Evolutionary conservation across 441 rosid species (phyloP).

Genomic region (Hura crepitans): DNA sequence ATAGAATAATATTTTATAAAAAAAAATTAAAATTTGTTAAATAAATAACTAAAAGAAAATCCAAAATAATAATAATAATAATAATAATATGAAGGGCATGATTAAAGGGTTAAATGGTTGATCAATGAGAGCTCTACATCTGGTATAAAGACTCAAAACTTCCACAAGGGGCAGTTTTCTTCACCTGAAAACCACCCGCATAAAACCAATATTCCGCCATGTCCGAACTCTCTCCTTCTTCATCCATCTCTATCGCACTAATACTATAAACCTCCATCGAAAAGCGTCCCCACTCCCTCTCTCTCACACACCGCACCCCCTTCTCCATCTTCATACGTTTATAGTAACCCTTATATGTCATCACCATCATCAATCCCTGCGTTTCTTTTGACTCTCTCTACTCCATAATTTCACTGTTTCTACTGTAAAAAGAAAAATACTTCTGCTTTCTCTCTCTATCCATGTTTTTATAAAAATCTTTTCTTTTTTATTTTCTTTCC

Average conservation of each 20-base stretch:
- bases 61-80: no score
- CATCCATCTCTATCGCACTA: slow-evolving; percentile 2
- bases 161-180: slow-evolving; percentile 17
- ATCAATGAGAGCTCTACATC: no score
- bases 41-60: no score
- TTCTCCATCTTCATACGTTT: slow-evolving; percentile 13
- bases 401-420: slow-evolving; percentile 4
- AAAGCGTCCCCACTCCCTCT: slow-evolving; percentile 18
- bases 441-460: slow-evolving; percentile 4
- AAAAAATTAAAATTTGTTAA: no score
- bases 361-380: neutral
- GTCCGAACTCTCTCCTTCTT: slow-evolving; percentile 7
- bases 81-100: no score
- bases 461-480: slow-evolving; percentile 13
- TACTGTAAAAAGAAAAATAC: neutral
- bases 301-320: neutral
- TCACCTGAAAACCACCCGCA: slow-evolving; percentile 27
- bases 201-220: no score
- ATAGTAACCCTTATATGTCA: slow-evolving; percentile 11
- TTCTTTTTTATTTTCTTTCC: neutral
- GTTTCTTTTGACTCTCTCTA: neutral
- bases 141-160: neutral
- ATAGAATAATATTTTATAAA: no score
- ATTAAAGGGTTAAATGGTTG: no score
- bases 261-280: neutral